Conservation (phyloP, 345 rosid genomes). For the Populus simonii region DNA sequence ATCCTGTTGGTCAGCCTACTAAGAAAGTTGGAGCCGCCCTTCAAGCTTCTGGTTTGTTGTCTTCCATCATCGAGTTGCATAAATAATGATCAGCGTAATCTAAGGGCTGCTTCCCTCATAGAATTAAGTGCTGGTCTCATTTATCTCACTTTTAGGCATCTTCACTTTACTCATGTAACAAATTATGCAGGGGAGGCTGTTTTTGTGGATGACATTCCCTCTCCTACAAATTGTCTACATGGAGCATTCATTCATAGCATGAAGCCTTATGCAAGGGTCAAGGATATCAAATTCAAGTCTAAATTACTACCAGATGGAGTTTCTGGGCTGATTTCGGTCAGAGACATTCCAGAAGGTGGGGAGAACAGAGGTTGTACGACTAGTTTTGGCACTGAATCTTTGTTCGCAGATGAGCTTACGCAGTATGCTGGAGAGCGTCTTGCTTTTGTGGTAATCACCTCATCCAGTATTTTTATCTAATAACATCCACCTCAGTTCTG, state of each 20-base stretch:
- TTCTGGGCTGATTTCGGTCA: conserved; percentile 46
- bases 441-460: conserved; percentile 72
- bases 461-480: conserved; percentile 1
- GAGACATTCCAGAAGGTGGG: conserved; percentile 69
- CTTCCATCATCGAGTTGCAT: neutral
- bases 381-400: conserved; percentile 45
- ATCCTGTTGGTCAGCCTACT: conserved; percentile 68
- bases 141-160: neutral
- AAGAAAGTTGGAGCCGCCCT: conserved; percentile 60
- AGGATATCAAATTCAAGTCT: conserved; percentile 43
- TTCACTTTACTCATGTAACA: conserved; percentile 13
- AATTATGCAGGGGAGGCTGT: conserved; percentile 76
- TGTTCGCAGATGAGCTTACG: conserved; percentile 69
- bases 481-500: neutral
- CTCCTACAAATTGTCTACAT: conserved; percentile 60
- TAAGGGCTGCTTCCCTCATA: too few relatives aligned
- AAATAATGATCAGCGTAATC: too few relatives aligned
- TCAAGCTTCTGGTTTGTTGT: conserved; percentile 85
- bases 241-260: conserved; percentile 86
- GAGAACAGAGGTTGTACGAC: conserved; percentile 56
- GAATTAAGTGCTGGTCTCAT: neutral
- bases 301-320: conserved; percentile 42
- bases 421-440: conserved; percentile 59
- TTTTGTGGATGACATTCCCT: conserved; percentile 88
- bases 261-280: conserved; percentile 62